Evolutionary conservation across 768 basidiomycete species (phyloP), one percentile per base, ranked within the genome.

Genomic region (Myochromella boudieri): DNA sequence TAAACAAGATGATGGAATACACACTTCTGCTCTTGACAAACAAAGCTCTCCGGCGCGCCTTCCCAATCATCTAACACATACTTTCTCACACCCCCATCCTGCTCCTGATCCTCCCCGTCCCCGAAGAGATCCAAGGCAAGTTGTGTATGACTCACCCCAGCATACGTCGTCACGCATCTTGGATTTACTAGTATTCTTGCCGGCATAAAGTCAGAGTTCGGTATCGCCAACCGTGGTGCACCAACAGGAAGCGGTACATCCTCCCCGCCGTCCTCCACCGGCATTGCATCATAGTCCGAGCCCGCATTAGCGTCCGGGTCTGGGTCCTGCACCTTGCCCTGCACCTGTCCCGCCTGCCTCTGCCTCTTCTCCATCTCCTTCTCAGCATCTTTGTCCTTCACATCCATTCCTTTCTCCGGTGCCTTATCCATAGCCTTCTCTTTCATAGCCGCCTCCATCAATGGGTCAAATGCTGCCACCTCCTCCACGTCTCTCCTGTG

Each of bases 81-180:
- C 64, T 87, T 92, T 37, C 77, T 77, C 21, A 72, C 68, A 12
- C 69, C 71, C 14, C 32, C 69, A n/a, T n/a, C n/a, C 61, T 33
- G 41, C 29, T 44, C 46, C 20, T 70, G 75, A 38, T 90, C 84
- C 18, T 83, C 84, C n/a, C 82, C 79, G 31, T 81, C 76, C 8
- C 95, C 95, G 58, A 97, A 98, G 56, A 99, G 68, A 66, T 97
- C 95, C 36, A 91, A 66, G n/a, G 95, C 95, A 27, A 99, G 78
- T 65, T 93, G 91, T 17, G 95, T 92, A 66, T 99, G 95, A 53
- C 86, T 91, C 3, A 98, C 95, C 3, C 95, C 97, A 0, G 95
- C 95, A 62, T 99, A 99, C 17, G 95, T 98, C 27, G 95, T 98
- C 42, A 95, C 90, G 64, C 95, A 98, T 12, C 95, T 82, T 4